Evolutionary conservation across 2,329 filamentous ascomycete genomes (phyloP).

Genomic region (Cladosporium sp.): DNA sequence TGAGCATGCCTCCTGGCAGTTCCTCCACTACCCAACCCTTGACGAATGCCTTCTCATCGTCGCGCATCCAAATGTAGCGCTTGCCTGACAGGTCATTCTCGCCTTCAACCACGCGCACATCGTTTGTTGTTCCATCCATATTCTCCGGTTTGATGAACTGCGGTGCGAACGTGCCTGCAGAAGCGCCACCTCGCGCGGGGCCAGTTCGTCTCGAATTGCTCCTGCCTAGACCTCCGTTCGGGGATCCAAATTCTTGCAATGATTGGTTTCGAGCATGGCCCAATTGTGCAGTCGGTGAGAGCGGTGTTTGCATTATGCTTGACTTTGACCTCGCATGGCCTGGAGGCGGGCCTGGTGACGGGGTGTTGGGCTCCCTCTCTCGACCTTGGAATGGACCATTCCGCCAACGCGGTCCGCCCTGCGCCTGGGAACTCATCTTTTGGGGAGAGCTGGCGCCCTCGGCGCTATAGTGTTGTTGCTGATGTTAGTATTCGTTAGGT

Average conservation of each 20-base stretch:
- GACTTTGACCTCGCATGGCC: constrained; percentile 65
- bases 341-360: constrained; percentile 56
- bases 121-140: constrained; percentile 53
- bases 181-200: constrained; percentile 60
- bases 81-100: constrained; percentile 99
- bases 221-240: constrained; percentile 23
- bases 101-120: constrained; percentile 74
- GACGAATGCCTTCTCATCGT: constrained; percentile 80
- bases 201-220: constrained; percentile 42
- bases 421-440: constrained; percentile 51
- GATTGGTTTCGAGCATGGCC: constrained; percentile 68
- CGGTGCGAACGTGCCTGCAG: constrained; percentile 84
- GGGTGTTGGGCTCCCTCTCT: constrained; percentile 50
- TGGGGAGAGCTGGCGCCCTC: not conserved
- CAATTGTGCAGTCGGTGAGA: constrained; percentile 37
- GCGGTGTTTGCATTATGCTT: constrained; percentile 62
- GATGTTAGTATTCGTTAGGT: constrained; percentile 5
- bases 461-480: constrained; percentile 13
- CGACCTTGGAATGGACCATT: constrained; percentile 71
- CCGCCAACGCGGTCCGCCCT: constrained; percentile 65
- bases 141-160: constrained; percentile 92
- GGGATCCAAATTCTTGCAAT: constrained; percentile 43
- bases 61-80: constrained; percentile 95
- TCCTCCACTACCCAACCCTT: constrained; percentile 91
- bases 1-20: constrained; percentile 59